Evolutionary conservation across 768 basidiomycete genomes (phyloP).

Genomic region (Tulasnella sp.): DNA sequence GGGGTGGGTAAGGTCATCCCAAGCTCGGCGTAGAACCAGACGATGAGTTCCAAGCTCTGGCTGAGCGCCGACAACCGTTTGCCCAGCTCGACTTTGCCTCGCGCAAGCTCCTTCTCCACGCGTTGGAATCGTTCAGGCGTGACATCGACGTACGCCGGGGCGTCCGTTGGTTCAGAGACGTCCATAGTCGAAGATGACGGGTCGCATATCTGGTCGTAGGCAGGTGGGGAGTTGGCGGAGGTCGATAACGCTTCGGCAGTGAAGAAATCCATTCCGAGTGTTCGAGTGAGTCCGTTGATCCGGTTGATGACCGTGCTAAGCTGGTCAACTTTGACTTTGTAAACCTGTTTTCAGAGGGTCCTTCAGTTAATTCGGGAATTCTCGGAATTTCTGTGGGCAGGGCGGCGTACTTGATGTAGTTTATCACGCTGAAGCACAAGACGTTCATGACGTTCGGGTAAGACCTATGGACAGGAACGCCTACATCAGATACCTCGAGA

Average conservation of each 20-base stretch:
- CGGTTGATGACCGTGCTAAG: slow-evolving; percentile 62
- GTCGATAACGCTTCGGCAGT: slow-evolving; percentile 41
- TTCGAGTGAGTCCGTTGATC: slow-evolving; percentile 49
- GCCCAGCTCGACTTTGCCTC: slow-evolving; percentile 78
- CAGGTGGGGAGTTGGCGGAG: slow-evolving; percentile 36
- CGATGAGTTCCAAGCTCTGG: slow-evolving; percentile 61
- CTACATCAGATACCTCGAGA: not conserved
- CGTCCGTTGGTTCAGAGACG: slow-evolving; percentile 32
- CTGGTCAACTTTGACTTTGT: slow-evolving; percentile 56
- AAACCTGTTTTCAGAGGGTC: not conserved
- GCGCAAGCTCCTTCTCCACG: slow-evolving; percentile 75
- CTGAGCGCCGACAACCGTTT: slow-evolving; percentile 62
- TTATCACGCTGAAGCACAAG: slow-evolving; percentile 68
- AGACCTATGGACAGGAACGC: slow-evolving; percentile 29
- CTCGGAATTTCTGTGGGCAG: not conserved
- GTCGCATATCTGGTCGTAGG: slow-evolving; percentile 33
- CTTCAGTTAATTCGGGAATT: not conserved
- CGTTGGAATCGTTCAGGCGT: slow-evolving; percentile 71
- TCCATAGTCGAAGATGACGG: not conserved
- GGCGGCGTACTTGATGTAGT: slow-evolving; percentile 56
- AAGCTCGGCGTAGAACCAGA: slow-evolving; percentile 76
- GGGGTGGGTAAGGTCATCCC: slow-evolving; percentile 48
- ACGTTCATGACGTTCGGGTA: slow-evolving; percentile 65
- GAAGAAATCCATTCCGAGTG: slow-evolving; percentile 54
- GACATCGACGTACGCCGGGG: slow-evolving; percentile 49